Conservation (phyloP, 768 basidiomycete species). For the Leccinellum albellum region DNA sequence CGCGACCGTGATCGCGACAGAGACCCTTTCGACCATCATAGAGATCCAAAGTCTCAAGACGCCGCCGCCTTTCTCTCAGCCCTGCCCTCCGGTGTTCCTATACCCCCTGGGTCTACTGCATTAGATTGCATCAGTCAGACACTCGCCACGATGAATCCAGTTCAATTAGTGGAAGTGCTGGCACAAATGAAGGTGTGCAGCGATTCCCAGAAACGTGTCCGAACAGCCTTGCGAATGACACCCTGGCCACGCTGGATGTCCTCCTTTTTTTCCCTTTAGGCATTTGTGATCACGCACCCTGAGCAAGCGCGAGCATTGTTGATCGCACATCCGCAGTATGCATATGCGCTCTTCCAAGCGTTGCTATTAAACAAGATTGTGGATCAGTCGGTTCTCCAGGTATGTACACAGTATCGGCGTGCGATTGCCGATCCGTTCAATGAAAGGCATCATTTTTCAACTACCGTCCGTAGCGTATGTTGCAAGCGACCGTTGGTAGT, state of each 20-base stretch:
- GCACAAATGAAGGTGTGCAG: slow-evolving; percentile 93
- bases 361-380: slow-evolving; percentile 92
- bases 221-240: slow-evolving; percentile 21
- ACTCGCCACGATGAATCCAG: slow-evolving; percentile 78
- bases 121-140: slow-evolving; percentile 84
- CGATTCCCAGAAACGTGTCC: slow-evolving; percentile 17
- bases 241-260: slow-evolving; percentile 4
- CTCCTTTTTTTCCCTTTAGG: slow-evolving; percentile 56
- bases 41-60: slow-evolving; percentile 37
- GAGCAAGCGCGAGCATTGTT: slow-evolving; percentile 84
- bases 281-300: slow-evolving; percentile 86
- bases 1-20: slow-evolving; percentile 51
- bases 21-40: slow-evolving; percentile 30
- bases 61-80: slow-evolving; percentile 54
- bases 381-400: slow-evolving; percentile 82
- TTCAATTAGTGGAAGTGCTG: slow-evolving; percentile 86
- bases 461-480: slow-evolving; percentile 42
- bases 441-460: slow-evolving; percentile 4
- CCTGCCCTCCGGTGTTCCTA: slow-evolving; percentile 72
- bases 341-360: slow-evolving; percentile 95
- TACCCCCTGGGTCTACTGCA: slow-evolving; percentile 66
- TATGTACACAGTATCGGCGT: slow-evolving; percentile 19
- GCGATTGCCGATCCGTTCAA: slow-evolving; percentile 1
- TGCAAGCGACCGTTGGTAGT: slow-evolving; percentile 40
- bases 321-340: slow-evolving; percentile 82